These are phyloP conservation scores for Leersia perrieri DNA, from an alignment of 176 grass and related monocot species.

Conservation along the genomic window DNA sequence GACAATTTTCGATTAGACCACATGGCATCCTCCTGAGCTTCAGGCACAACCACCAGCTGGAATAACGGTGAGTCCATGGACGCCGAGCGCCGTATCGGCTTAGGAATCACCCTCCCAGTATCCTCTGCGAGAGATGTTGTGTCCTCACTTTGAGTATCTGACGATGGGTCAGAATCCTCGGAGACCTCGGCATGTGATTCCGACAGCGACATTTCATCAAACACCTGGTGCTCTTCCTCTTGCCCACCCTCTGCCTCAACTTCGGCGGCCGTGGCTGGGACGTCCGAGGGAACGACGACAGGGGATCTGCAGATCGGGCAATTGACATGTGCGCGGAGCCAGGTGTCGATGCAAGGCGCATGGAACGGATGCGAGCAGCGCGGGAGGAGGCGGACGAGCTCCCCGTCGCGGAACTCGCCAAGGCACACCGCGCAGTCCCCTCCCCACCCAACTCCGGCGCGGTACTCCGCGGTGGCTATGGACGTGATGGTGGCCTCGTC, in stretches of 20 bases:
- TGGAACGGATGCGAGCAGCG: conserved; percentile 78
- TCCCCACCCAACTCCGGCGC: conserved; percentile 17
- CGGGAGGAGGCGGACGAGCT: conserved; percentile 72
- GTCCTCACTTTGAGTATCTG: conserved; percentile 24
- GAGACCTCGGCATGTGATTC: conserved; percentile 29
- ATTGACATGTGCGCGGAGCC: conserved; percentile 76
- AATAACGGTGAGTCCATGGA: conserved; percentile 53
- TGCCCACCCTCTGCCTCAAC: background rate
- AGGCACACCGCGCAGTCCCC: conserved; percentile 78
- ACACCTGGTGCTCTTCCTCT: conserved; percentile 14
- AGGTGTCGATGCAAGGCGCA: conserved; percentile 75
- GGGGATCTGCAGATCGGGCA: conserved; percentile 70
- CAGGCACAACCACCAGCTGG: conserved; percentile 36
- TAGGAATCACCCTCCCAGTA: background rate
- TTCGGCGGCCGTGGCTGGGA: background rate
- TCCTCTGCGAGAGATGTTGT: background rate
- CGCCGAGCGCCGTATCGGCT: conserved; percentile 39
- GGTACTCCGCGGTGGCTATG: conserved; percentile 65
- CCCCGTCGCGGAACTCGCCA: conserved; percentile 71
- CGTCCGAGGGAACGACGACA: conserved; percentile 31
- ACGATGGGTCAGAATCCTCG: conserved; percentile 27
- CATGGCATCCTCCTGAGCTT: background rate
- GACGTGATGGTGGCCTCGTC: conserved; percentile 73
- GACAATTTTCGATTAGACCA: conserved; percentile 26
- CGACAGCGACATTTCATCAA: conserved; percentile 33